Evolutionary conservation across 164 flowering plant species (phyloP).

Genomic region (Kingdonia uniflora): DNA sequence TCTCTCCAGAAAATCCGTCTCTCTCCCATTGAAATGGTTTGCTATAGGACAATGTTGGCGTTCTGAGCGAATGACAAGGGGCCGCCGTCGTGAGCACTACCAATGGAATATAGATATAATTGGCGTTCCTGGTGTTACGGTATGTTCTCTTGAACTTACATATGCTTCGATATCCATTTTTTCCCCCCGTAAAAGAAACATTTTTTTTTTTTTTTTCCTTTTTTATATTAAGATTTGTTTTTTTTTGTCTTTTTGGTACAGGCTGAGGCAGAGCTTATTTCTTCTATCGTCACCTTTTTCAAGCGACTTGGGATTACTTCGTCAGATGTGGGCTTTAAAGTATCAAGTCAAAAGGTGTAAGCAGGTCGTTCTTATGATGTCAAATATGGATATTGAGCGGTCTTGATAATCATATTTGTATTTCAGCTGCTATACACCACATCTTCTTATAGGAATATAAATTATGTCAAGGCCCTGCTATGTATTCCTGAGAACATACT

Average conservation of each 20-base stretch:
- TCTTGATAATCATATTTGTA: no score
- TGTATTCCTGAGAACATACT: no score
- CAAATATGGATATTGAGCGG: slow-evolving; percentile 2
- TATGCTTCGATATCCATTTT: no score
- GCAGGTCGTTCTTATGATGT: slow-evolving; percentile 13
- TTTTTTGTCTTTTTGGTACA: slow-evolving; percentile 21
- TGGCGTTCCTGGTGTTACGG: slow-evolving; percentile 80
- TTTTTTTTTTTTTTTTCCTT: neutral
- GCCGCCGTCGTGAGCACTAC: slow-evolving; percentile 92
- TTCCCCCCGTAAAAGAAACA: no score
- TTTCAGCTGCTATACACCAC: no score
- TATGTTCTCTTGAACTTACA: slow-evolving; percentile 18
- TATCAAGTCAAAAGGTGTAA: slow-evolving; percentile 89
- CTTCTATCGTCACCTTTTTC: slow-evolving; percentile 77
- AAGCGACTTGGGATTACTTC: slow-evolving; percentile 76
- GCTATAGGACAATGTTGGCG: slow-evolving; percentile 97
- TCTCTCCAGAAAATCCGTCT: slow-evolving; percentile 77
- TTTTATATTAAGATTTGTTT: no score
- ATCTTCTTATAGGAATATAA: no score
- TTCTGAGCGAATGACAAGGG: slow-evolving; percentile 93
- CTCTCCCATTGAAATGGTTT: slow-evolving; percentile 97
- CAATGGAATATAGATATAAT: slow-evolving; percentile 99
- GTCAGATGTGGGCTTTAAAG: slow-evolving; percentile 90
- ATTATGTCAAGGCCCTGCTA: no score
- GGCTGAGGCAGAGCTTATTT: slow-evolving; percentile 97